Conservation (phyloP, 1,284 basidiomycete genomes). For the Ustilago trichophora region DNA sequence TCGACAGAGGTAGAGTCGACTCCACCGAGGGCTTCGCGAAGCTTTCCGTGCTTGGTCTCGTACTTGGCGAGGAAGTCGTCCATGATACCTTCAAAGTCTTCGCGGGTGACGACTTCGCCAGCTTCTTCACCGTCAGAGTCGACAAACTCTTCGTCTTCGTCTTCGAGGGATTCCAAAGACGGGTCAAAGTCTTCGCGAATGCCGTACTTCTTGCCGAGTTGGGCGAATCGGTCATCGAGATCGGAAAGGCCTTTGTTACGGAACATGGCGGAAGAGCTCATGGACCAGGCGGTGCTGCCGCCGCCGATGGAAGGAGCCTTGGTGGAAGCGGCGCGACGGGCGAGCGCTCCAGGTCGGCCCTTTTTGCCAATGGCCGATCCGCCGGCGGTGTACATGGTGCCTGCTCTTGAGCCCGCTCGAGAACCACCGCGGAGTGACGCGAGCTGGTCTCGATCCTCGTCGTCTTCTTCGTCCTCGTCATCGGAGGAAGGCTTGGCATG, state of each 20-base stretch:
- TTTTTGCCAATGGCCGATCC: constrained; percentile 55
- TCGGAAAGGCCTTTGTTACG: constrained; percentile 86
- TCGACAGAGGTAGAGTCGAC: constrained; percentile 69
- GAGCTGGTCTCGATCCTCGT: constrained; percentile 54
- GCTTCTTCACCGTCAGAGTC: constrained; percentile 69
- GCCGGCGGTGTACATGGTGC: constrained; percentile 35
- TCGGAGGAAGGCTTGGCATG: constrained; percentile 5
- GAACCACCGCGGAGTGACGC: constrained; percentile 31
- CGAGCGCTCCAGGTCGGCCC: constrained; percentile 57
- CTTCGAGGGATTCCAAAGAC: constrained; percentile 76
- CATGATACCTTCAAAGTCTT: constrained; percentile 90
- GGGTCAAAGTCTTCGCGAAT: constrained; percentile 70
- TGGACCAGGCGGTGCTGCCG: constrained; percentile 68
- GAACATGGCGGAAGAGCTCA: constrained; percentile 96
- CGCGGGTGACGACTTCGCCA: constrained; percentile 75
- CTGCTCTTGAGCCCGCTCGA: constrained; percentile 19
- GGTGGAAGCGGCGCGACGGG: constrained; percentile 56
- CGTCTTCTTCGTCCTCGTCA: constrained; percentile 21
- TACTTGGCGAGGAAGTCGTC: constrained; percentile 93
- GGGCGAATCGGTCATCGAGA: constrained; percentile 92
- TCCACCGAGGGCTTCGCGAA: constrained; percentile 72
- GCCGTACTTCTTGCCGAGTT: constrained; percentile 71
- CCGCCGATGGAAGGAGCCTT: constrained; percentile 55
- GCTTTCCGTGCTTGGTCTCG: constrained; percentile 85
- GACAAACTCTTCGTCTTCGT: constrained; percentile 69